Evolutionary conservation across 441 rosid species (phyloP).

Genomic region (Bruguiera hainesii): DNA sequence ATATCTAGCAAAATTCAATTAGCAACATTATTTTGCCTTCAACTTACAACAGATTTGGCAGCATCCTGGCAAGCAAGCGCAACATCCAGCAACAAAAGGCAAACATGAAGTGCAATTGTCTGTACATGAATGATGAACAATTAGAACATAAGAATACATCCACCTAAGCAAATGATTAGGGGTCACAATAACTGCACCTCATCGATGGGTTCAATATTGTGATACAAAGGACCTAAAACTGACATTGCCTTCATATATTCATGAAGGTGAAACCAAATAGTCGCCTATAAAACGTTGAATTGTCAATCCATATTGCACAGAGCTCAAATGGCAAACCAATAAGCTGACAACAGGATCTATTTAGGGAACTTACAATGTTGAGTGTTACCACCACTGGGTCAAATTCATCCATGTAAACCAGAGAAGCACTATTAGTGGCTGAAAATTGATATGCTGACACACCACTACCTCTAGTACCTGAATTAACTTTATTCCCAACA

Average conservation of each 20-base stretch:
- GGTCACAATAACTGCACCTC: conserved; percentile 55
- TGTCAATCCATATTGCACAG: conserved; percentile 15
- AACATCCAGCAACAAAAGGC: conserved; percentile 82
- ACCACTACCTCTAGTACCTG: conserved; percentile 58
- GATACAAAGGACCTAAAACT: conserved; percentile 73
- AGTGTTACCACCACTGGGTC: conserved; percentile 67
- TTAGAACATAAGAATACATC: conserved; percentile 19
- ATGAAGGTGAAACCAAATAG: conserved; percentile 91
- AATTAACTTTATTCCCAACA: conserved; percentile 39
- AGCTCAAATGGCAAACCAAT: conserved; percentile 10
- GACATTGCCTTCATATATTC: conserved; percentile 78
- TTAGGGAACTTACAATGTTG: conserved; percentile 60
- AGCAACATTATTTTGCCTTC: neutral
- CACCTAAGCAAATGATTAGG: conserved; percentile 7
- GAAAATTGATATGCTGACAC: conserved; percentile 31
- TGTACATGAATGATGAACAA: conserved; percentile 37
- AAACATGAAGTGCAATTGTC: conserved; percentile 83
- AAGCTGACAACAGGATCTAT: neutral
- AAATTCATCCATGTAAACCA: conserved; percentile 59
- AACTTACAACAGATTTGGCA: conserved; percentile 76
- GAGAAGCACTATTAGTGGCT: conserved; percentile 34
- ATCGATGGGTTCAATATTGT: conserved; percentile 77
- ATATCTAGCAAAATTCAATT: neutral
- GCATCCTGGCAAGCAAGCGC: conserved; percentile 81
- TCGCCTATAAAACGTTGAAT: conserved; percentile 52